Evolutionary conservation across 2,329 filamentous ascomycete species (phyloP).

Genomic region (Coniella vitis): DNA sequence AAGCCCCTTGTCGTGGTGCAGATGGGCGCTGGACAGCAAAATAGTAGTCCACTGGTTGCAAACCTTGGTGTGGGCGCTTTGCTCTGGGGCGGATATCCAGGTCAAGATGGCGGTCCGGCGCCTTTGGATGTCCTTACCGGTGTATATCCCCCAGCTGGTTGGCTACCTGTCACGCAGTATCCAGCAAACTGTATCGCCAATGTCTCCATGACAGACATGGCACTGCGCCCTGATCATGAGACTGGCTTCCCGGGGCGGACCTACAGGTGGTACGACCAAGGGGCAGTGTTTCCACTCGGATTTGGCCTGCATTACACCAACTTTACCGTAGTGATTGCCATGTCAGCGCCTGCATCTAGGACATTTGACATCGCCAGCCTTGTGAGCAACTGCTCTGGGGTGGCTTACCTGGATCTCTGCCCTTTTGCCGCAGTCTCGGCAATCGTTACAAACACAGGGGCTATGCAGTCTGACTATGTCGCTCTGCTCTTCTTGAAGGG

Average conservation of each 20-base stretch:
- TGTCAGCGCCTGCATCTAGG: conserved; percentile 14
- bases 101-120: conserved; percentile 51
- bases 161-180: conserved; percentile 50
- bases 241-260: conserved; percentile 43
- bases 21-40: conserved; percentile 43
- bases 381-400: conserved; percentile 27
- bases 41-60: conserved; percentile 40
- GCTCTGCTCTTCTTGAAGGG: conserved; percentile 43
- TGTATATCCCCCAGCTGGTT: conserved; percentile 41
- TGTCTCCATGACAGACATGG: conserved; percentile 50
- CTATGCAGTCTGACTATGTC: conserved; percentile 43
- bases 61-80: conserved; percentile 43
- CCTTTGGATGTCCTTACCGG: conserved; percentile 49
- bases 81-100: conserved; percentile 53
- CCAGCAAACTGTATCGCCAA: conserved; percentile 42
- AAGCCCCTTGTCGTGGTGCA: conserved; percentile 47
- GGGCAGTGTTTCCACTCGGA: conserved; percentile 46
- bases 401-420: conserved; percentile 33
- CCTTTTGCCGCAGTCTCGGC: conserved; percentile 35
- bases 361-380: conserved; percentile 30
- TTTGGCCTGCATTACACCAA: conserved; percentile 52
- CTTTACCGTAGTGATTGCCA: conserved; percentile 30
- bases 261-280: conserved; percentile 50
- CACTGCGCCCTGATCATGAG: conserved; percentile 33
- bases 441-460: conserved; percentile 41